These are phyloP conservation scores for Peziza echinospora DNA, from an alignment of 495 filamentous ascomycete species.

Conservation along the genomic window DNA sequence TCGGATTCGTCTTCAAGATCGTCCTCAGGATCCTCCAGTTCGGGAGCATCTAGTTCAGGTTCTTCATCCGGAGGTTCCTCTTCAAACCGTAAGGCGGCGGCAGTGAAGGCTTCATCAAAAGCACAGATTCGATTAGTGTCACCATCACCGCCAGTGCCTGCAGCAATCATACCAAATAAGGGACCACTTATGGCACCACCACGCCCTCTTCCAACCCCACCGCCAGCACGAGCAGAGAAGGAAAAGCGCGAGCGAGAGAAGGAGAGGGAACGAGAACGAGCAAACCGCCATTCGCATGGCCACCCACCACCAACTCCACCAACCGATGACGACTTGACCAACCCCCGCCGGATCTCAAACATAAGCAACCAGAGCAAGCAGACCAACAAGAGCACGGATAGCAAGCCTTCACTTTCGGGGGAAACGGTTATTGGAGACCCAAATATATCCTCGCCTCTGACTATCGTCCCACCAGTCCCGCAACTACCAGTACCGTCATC, in stretches of 20 bases:
- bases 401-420: constrained; percentile 12
- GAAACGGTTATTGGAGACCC: neutral
- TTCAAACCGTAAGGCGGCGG: too few relatives aligned
- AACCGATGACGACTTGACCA: neutral
- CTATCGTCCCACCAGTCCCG: neutral
- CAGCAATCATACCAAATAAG: too few relatives aligned
- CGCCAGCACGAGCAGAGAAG: neutral
- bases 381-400: constrained; percentile 32
- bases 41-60: too few relatives aligned
- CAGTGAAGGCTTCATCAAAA: too few relatives aligned
- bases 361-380: neutral
- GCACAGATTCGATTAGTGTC: too few relatives aligned
- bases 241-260: too few relatives aligned
- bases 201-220: neutral
- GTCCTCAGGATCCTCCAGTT: too few relatives aligned
- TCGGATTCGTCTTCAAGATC: too few relatives aligned
- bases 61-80: too few relatives aligned
- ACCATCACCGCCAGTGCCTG: neutral
- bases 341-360: neutral
- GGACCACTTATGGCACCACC: neutral
- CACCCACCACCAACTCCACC: neutral
- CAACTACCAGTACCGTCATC: neutral
- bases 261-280: too few relatives aligned
- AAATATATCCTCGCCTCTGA: constrained; percentile 10
- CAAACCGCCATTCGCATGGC: too few relatives aligned